Percentiles rank a stretch among this genome's conserved stretches.
Conservation (phyloP, 176 grass and related monocot genomes). For the Oropetium thomaeum region DNA sequence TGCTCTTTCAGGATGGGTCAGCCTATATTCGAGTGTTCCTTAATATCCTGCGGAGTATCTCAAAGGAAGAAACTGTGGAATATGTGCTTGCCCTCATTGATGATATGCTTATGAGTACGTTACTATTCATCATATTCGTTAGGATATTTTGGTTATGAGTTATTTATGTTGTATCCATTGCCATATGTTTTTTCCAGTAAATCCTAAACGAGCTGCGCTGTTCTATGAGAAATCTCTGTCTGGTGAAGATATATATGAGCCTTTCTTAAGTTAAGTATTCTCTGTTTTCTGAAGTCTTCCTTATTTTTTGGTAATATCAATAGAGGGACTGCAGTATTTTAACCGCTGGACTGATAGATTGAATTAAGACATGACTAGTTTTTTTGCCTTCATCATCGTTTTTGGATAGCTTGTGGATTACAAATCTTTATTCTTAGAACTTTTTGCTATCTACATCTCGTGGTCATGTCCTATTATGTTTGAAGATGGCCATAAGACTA, state of each 20-base stretch:
- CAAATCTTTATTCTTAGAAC: constrained; percentile 5
- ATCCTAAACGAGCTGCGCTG: constrained; percentile 65
- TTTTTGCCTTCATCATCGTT: background rate
- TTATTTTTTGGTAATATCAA: constrained; percentile 7
- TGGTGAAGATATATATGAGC: constrained; percentile 84
- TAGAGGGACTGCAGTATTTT: background rate
- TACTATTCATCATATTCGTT: constrained; percentile 14
- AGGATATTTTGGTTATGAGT: background rate
- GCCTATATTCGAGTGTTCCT: constrained; percentile 70
- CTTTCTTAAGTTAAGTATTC: constrained; percentile 82
- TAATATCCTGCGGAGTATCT: constrained; percentile 74
- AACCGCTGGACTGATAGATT: background rate
- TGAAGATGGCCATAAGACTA: background rate
- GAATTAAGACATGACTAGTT: background rate
- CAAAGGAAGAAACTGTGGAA: constrained; percentile 95
- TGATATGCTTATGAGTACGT: constrained; percentile 83
- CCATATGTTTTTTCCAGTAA: constrained; percentile 58
- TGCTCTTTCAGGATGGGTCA: constrained; percentile 68
- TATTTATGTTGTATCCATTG: constrained; percentile 32
- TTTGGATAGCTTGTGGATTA: background rate
- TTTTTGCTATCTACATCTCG: background rate
- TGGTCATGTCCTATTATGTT: background rate
- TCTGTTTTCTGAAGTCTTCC: constrained; percentile 18
- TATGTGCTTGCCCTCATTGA: constrained; percentile 95
- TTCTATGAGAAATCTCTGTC: constrained; percentile 81